These are phyloP conservation scores for Thelonectria rubi DNA, from an alignment of 2,329 filamentous ascomycete genomes.

Conservation along the genomic window DNA sequence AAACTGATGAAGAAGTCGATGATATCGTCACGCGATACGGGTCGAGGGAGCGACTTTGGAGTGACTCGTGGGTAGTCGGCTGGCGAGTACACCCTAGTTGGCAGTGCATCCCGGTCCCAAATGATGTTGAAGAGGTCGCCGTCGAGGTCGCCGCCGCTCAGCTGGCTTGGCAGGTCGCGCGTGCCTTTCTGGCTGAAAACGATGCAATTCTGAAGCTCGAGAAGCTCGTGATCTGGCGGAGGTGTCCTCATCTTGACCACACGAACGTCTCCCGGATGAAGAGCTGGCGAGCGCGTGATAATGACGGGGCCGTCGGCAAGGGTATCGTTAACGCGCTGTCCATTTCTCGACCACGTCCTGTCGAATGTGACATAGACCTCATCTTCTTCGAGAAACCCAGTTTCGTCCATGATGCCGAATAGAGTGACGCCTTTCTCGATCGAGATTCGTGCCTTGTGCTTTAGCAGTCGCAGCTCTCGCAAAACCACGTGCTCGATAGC, in stretches of 20 bases:
- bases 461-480: conserved; percentile 76
- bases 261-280: conserved; percentile 86
- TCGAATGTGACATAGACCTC: conserved; percentile 74
- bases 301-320: conserved; percentile 59
- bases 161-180: conserved; percentile 79
- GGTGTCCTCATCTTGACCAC: conserved; percentile 70
- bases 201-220: conserved; percentile 74
- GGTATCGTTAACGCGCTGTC: conserved; percentile 40
- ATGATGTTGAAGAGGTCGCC: conserved; percentile 86
- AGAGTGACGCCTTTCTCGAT: conserved; percentile 77
- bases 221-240: conserved; percentile 66
- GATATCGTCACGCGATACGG: conserved; percentile 73
- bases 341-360: conserved; percentile 39
- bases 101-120: conserved; percentile 67
- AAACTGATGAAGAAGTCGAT: conserved; percentile 83
- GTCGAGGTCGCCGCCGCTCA: conserved; percentile 85
- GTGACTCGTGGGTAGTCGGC: conserved; percentile 74
- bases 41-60: conserved; percentile 67
- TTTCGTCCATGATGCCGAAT: conserved; percentile 87
- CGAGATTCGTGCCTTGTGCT: conserved; percentile 80
- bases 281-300: conserved; percentile 80
- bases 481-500: conserved; percentile 76
- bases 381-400: conserved; percentile 69
- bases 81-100: conserved; percentile 56
- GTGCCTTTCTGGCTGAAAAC: conserved; percentile 77